Evolutionary conservation across 2,329 filamentous ascomycete species (phyloP).

Genomic region (Ciborinia camelliae): DNA sequence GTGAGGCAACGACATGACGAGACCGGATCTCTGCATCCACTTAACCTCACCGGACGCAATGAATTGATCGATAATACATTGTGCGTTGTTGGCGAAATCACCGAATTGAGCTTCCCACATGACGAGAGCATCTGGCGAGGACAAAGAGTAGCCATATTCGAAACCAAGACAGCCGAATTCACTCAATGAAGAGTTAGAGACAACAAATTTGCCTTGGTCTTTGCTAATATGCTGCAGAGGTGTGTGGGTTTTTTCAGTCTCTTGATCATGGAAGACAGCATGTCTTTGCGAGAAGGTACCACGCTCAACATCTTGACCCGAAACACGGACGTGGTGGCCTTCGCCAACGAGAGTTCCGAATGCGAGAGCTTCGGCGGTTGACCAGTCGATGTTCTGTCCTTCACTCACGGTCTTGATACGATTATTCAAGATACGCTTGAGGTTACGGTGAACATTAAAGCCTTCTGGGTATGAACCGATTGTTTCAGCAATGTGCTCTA

Average conservation of each 20-base stretch:
- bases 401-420: slow-evolving; percentile 89
- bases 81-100: slow-evolving; percentile 99
- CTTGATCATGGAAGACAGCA: slow-evolving; percentile 95
- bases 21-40: slow-evolving; percentile 96
- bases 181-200: slow-evolving; percentile 87
- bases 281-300: slow-evolving; percentile 99
- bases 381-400: slow-evolving; percentile 95
- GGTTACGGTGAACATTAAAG: slow-evolving; percentile 88
- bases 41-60: slow-evolving; percentile 96
- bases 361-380: slow-evolving; percentile 91
- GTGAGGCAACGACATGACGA: slow-evolving; percentile 94
- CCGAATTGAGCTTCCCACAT: slow-evolving; percentile 99
- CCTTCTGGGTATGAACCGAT: slow-evolving; percentile 77
- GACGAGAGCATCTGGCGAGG: slow-evolving; percentile 92
- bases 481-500: slow-evolving; percentile 78
- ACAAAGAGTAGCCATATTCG: slow-evolving; percentile 97
- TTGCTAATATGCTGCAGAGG: slow-evolving; percentile 85
- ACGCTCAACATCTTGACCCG: slow-evolving; percentile 98
- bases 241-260: slow-evolving; percentile 88
- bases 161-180: slow-evolving; percentile 79
- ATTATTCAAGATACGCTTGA: slow-evolving; percentile 90
- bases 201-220: slow-evolving; percentile 93
- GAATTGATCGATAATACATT: slow-evolving; percentile 99
- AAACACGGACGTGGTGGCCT: slow-evolving; percentile 95
- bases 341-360: slow-evolving; percentile 89